A percentile compares a stretch with the other conserved stretches of the same genome.
Evolutionary conservation across 1,139 yeast species (phyloP).

Genomic region (Lodderomyces orthopsilosis): DNA sequence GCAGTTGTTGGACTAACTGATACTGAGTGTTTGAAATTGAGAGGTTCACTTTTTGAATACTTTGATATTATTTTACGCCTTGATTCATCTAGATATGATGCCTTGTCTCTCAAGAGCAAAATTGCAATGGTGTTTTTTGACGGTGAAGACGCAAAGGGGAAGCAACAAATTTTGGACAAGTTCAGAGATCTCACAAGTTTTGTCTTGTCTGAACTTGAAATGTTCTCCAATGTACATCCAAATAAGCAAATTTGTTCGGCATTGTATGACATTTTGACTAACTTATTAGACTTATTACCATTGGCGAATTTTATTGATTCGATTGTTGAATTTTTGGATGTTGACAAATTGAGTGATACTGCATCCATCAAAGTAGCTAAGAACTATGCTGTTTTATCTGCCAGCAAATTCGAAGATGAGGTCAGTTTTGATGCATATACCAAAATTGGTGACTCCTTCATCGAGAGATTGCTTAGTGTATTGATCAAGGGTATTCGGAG

Average conservation of each 20-base stretch:
- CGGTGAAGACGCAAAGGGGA: conserved; percentile 39
- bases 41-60: conserved; percentile 53
- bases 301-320: conserved; percentile 68
- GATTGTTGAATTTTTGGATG: conserved; percentile 53
- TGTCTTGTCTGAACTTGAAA: conserved; percentile 36
- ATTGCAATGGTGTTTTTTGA: conserved; percentile 47
- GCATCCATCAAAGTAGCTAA: conserved; percentile 41
- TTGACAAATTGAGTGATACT: conserved; percentile 37
- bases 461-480: conserved; percentile 42
- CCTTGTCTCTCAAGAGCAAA: conserved; percentile 51
- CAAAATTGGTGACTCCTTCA: not conserved
- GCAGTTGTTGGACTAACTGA: conserved; percentile 51
- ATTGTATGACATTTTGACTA: conserved; percentile 52
- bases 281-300: conserved; percentile 69
- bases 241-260: conserved; percentile 22
- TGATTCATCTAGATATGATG: conserved; percentile 27
- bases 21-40: conserved; percentile 49
- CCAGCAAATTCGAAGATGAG: conserved; percentile 58
- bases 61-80: conserved; percentile 11
- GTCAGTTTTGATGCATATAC: not conserved
- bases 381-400: conserved; percentile 59
- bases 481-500: conserved; percentile 45
- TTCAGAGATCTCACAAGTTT: conserved; percentile 46
- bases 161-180: conserved; percentile 31
- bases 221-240: conserved; percentile 20